Base-by-base conservation (phyloP, 192 early-diverging fungal species). In the Umbelopsis ramanniana region DNA sequence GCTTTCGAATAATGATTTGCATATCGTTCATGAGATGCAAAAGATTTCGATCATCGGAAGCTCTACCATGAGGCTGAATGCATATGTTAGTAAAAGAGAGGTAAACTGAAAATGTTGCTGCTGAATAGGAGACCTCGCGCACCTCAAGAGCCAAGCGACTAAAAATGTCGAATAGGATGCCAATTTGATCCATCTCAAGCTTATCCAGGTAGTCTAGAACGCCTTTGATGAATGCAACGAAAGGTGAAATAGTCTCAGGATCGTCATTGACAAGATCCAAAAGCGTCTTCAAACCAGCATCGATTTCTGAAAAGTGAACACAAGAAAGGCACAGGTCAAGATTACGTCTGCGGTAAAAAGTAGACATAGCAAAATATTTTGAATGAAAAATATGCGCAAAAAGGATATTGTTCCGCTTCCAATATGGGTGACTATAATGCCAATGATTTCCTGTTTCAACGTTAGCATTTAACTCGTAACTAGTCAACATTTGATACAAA, bases 401-500 rank as follows among this genome's bases (percentile, higher is more conserved):
- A 76, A 76, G 75, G 75, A 76, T 75, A 69, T 74, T 19, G 77
- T 83, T 9, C 91, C 91, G 54, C 91, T 93, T 46, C 91, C 93
- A 48, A 94, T 90, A 68, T 94, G 93, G 19, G 88, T 88, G 1
- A 91, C 89, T 37, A 94, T 73, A n/a, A 87, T 87, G n/a, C 86
- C 89, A 48, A 92, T 79, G 24, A 93, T 90, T 79, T 94, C 93
- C 79, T 79, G 54, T 52, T 10, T 33, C 9, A 66, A 11, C 17
- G 15, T 50, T 3, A 8, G 38, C 21, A 46, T 70, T 12, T 6
- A 7, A 43, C 40, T 11, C 3, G 29, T 3, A 3, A 29, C 29
- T 43, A 43, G 11, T 43, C 40, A 4, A 12, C 6, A 11, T 0
- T 43, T 4, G 40, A 7, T 11, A 6, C 11, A 43, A 43, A 43